Base-by-base conservation (phyloP, 768 basidiomycete genomes). In the Kondoa subrosea region DNA sequence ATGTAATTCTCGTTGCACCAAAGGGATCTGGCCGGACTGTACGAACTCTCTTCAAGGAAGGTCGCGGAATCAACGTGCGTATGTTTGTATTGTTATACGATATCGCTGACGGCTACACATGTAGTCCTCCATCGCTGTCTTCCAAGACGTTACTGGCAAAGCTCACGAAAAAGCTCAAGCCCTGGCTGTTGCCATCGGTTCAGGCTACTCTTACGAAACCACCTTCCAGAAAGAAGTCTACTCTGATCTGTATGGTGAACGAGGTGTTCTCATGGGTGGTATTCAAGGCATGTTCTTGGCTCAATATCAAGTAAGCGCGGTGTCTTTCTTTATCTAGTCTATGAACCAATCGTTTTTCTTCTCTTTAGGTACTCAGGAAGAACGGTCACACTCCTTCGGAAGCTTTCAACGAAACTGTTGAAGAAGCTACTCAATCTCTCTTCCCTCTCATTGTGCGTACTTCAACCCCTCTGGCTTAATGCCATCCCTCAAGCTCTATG, bases 211-310 rank as follows among this genome's bases (percentile, higher is more conserved):
- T 80, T 99, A 99, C 78, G 95, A 97, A 80, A 99, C 95, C 30
- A 95, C 95, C 71, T 97, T 99, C 73, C 83, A 97, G 84, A 97
- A 95, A 83, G 95, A 99, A 81, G 95, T 97, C 71, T 96, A 88
- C 85, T 97, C 95, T 65, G 95, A 99, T 77, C 82, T 99, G 71
- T 97, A 93, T 78, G 95, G 95, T 79, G 95, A 99, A 82, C 91
- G 95, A 82, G 95, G 95, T 83, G 91, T 96, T 76, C 72, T 75
- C 64, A 75, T 75, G 74, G 74, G 74, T 64, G 74, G 72, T 68
- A 75, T 75, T 73, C 74, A 99, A 86, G 95, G 95, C 72, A 84
- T 99, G 76, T 97, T 99, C 88, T 82, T 91, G 74, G 95, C 95
- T 56, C 95, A 99, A 80, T 99, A 97, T 84, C 85, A 91, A 83